Percentiles rank a stretch among this genome's conserved stretches.
Conservation (phyloP, 23 red algal species). For the Agarophyton chilense region DNA sequence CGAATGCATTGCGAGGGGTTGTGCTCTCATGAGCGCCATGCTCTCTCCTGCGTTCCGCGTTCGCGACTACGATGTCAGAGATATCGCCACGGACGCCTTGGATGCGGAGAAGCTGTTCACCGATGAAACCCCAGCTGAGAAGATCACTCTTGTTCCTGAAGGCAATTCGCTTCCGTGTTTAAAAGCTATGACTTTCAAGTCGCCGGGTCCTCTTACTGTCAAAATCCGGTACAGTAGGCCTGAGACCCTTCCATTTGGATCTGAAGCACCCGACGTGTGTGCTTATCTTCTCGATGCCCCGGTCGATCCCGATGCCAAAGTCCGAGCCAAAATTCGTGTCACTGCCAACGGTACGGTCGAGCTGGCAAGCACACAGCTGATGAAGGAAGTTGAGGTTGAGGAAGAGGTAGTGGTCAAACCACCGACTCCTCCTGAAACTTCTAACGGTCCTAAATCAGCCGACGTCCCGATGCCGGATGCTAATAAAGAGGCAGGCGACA, state of each 20-base stretch:
- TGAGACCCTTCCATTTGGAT: conserved; percentile 2
- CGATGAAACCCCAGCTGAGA: conserved; percentile 42
- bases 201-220: conserved; percentile 71
- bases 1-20: conserved; percentile 89
- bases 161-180: conserved; percentile 69
- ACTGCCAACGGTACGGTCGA: conserved; percentile 74
- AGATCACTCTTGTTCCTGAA: conserved; percentile 67
- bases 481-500: not conserved
- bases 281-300: conserved; percentile 46
- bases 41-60: conserved; percentile 90
- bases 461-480: conserved; percentile 58
- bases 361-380: conserved; percentile 59
- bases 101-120: conserved; percentile 66
- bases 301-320: conserved; percentile 49
- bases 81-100: conserved; percentile 77
- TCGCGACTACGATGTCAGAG: conserved; percentile 81
- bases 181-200: conserved; percentile 80
- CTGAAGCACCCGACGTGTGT: conserved; percentile 39
- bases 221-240: conserved; percentile 62
- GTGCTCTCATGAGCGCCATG: conserved; percentile 91
- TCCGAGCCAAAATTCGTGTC: conserved; percentile 73
- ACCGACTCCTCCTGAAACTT: not conserved
- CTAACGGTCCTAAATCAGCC: not conserved
- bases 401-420: conserved; percentile 49
- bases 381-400: conserved; percentile 78